Evolutionary conservation across 169 alveolate genomes (phyloP).

Genomic region (Cryptosporidium sp.): DNA sequence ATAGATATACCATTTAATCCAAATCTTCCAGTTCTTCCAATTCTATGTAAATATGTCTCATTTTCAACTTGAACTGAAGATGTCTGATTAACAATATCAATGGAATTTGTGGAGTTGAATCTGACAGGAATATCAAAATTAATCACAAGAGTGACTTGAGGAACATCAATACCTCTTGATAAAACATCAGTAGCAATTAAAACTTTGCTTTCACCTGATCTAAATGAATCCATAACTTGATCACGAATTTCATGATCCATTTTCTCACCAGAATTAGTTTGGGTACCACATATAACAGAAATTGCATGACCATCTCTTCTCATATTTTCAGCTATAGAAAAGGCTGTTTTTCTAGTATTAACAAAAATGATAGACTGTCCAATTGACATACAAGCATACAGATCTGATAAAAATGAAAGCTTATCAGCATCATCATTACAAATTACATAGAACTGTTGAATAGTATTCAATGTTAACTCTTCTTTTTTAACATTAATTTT

Average conservation of each 20-base stretch:
- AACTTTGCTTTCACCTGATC: constrained; percentile 92
- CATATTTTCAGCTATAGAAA: constrained; percentile 91
- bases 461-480: constrained; percentile 95
- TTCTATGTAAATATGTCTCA: constrained; percentile 95
- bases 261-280: constrained; percentile 85
- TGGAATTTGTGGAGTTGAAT: constrained; percentile 80
- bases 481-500: constrained; percentile 89
- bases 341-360: constrained; percentile 94
- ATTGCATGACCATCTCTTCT: constrained; percentile 88
- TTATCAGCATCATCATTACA: constrained; percentile 93
- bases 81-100: constrained; percentile 5
- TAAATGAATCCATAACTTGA: constrained; percentile 94
- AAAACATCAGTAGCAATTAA: constrained; percentile 97
- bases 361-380: constrained; percentile 97
- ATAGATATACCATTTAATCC: constrained; percentile 97
- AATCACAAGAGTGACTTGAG: constrained; percentile 94
- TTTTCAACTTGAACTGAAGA: constrained; percentile 32
- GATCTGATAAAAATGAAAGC: constrained; percentile 90
- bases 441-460: constrained; percentile 91
- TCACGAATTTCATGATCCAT: constrained; percentile 95
- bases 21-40: constrained; percentile 98
- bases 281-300: constrained; percentile 89
- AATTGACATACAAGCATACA: constrained; percentile 94
- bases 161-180: constrained; percentile 99
- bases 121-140: constrained; percentile 94